Evolutionary conservation across 352 stramenopile genomes (phyloP).

Genomic region (Phytophthora pistaciae): DNA sequence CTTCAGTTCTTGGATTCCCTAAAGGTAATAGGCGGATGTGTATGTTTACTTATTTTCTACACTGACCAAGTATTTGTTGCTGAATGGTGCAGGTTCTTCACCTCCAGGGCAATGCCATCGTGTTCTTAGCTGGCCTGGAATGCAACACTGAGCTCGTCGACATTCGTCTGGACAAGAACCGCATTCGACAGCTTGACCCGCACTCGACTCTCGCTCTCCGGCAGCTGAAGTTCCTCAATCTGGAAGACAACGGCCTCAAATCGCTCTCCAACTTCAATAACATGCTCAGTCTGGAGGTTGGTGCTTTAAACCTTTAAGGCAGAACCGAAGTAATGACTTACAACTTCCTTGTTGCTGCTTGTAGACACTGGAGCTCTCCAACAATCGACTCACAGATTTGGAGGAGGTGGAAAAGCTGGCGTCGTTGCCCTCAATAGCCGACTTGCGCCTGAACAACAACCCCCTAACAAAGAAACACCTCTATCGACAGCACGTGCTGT

Average conservation of each 20-base stretch:
- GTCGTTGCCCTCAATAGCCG: constrained; percentile 61
- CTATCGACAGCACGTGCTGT: constrained; percentile 78
- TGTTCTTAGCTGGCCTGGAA: constrained; percentile 69
- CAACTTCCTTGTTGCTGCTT: constrained; percentile 6
- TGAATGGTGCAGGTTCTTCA: constrained; percentile 58
- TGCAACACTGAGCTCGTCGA: constrained; percentile 72
- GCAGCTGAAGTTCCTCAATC: constrained; percentile 63
- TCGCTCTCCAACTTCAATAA: constrained; percentile 75
- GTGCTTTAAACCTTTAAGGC: neutral
- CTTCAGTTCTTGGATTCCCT: constrained; percentile 74
- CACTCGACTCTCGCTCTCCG: constrained; percentile 55
- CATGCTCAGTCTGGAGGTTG: constrained; percentile 74
- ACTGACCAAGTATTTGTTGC: constrained; percentile 1
- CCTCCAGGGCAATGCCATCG: constrained; percentile 86
- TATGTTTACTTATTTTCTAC: neutral
- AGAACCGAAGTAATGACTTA: neutral
- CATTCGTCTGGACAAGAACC: constrained; percentile 85
- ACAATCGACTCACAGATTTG: constrained; percentile 82
- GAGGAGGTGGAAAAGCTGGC: constrained; percentile 82
- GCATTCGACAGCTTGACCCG: constrained; percentile 81
- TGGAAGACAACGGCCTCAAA: constrained; percentile 87
- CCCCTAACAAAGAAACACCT: constrained; percentile 85
- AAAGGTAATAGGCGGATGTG: constrained; percentile 48
- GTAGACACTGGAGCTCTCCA: constrained; percentile 77
- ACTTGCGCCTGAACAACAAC: constrained; percentile 77